Evolutionary conservation across 495 filamentous ascomycete genomes (phyloP).

Genomic region (Patellaria atrata): DNA sequence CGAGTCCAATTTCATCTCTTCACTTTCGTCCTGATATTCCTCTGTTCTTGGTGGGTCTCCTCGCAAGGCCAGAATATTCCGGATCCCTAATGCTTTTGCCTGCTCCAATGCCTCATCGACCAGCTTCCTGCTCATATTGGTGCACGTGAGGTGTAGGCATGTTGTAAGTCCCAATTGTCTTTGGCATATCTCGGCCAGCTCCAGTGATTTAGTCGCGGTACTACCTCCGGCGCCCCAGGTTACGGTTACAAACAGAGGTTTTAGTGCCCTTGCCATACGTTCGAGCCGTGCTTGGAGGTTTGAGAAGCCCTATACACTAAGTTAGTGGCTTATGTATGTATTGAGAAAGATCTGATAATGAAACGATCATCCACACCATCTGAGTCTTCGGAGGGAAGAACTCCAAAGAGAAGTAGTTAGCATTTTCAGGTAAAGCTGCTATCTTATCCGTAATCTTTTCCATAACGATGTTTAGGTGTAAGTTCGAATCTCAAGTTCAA

Average conservation of each 20-base stretch:
- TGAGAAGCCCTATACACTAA: constrained; percentile 52
- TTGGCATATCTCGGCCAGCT: constrained; percentile 92
- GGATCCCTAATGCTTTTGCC: constrained; percentile 81
- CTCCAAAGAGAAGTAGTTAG: constrained; percentile 88
- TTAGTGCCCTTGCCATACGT: constrained; percentile 82
- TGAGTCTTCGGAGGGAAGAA: constrained; percentile 97
- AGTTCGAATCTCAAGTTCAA: no score
- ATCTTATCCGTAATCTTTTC: constrained; percentile 97
- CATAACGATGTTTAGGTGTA: no score
- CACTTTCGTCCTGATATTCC: constrained; percentile 51
- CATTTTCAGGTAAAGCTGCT: constrained; percentile 66
- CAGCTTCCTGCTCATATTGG: constrained; percentile 80
- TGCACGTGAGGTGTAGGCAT: constrained; percentile 91
- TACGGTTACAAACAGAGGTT: constrained; percentile 88
- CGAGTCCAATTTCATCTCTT: constrained; percentile 41
- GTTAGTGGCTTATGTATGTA: constrained; percentile 3
- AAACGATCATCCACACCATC: constrained; percentile 40
- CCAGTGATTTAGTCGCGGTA: constrained; percentile 76
- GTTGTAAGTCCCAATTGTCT: constrained; percentile 82
- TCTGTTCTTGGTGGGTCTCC: constrained; percentile 86
- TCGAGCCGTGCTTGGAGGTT: constrained; percentile 88
- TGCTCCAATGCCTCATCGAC: constrained; percentile 83
- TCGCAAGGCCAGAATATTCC: constrained; percentile 85
- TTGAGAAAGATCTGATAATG: constrained; percentile 16
- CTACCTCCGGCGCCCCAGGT: constrained; percentile 96